phyloP scores from a whole-genome alignment of 257 asterid genomes.

The Haberlea rhodopensis region DNA sequence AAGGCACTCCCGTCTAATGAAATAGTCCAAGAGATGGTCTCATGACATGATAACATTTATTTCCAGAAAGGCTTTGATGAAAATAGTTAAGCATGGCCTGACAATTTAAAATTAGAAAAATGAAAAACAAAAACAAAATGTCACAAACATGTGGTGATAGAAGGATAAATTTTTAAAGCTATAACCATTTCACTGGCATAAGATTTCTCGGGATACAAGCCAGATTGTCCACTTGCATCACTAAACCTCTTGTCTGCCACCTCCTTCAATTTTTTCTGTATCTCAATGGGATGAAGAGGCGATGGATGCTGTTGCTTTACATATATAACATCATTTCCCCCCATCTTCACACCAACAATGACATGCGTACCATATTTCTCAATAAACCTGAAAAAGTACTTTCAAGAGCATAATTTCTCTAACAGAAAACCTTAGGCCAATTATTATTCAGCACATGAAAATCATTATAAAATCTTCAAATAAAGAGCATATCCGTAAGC shows the following conservation, averaged over 20 bases:
- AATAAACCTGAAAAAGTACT: constrained; percentile 49
- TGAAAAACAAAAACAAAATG: neutral
- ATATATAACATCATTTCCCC: constrained; percentile 71
- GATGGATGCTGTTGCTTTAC: constrained; percentile 68
- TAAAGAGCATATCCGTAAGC: constrained; percentile 3
- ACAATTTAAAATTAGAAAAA: neutral
- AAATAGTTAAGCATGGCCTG: neutral
- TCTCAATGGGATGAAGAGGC: constrained; percentile 56
- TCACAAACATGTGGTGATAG: constrained; percentile 7
- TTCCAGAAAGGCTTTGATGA: constrained; percentile 11
- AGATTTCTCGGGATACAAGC: constrained; percentile 34
- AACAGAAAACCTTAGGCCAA: constrained; percentile 15
- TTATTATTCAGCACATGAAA: constrained; percentile 7
- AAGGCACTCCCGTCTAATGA: neutral
- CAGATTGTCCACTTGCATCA: constrained; percentile 42
- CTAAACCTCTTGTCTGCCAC: constrained; percentile 71
- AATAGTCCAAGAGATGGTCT: neutral
- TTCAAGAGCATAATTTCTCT: constrained; percentile 6
- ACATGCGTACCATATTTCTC: constrained; percentile 79
- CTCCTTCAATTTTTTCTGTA: constrained; percentile 65
- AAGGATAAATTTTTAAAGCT: constrained; percentile 28
- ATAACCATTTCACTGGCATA: constrained; percentile 48
- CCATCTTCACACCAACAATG: constrained; percentile 82
- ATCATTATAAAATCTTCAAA: constrained; percentile 10
- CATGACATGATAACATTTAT: neutral